A percentile compares a stretch with the other conserved stretches of the same genome.
Evolutionary conservation across 179 eudicot genomes (phyloP).

Genomic region (Beta lomatogona): DNA sequence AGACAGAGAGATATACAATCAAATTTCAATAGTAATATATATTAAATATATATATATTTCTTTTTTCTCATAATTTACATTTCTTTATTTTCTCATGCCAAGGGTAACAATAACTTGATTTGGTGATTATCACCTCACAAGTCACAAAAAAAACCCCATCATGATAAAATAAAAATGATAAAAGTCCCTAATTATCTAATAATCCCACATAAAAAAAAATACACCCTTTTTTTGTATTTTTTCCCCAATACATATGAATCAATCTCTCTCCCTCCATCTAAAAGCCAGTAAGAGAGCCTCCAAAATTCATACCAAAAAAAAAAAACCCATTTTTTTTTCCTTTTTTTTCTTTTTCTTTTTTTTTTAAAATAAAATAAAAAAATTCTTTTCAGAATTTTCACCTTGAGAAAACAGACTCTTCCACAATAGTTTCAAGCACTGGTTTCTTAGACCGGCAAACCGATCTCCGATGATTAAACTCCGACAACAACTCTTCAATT

Average conservation of each 20-base stretch:
- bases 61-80: not conserved
- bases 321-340: not conserved
- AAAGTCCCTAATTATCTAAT: not conserved
- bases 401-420: slow-evolving; percentile 55
- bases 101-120: slow-evolving; percentile 17
- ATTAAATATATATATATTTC: not conserved
- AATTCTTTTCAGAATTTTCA: too few relatives aligned
- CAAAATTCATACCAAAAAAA: not conserved
- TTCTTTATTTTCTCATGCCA: not conserved
- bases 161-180: not conserved
- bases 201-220: not conserved
- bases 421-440: slow-evolving; percentile 75
- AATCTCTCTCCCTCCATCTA: slow-evolving; percentile 8
- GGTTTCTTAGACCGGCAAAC: slow-evolving; percentile 83
- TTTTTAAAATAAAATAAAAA: not conserved
- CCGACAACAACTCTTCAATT: slow-evolving; percentile 57
- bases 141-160: not conserved
- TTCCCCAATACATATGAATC: not conserved
- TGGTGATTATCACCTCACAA: slow-evolving; percentile 4
- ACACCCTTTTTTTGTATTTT: not conserved
- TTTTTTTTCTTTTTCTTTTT: not conserved
- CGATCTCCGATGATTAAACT: slow-evolving; percentile 55
- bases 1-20: not conserved
- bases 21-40: not conserved
- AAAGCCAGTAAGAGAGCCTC: slow-evolving; percentile 13